Base-by-base conservation (phyloP, 2,329 filamentous ascomycete species). In the Leptographium radiaticola region DNA sequence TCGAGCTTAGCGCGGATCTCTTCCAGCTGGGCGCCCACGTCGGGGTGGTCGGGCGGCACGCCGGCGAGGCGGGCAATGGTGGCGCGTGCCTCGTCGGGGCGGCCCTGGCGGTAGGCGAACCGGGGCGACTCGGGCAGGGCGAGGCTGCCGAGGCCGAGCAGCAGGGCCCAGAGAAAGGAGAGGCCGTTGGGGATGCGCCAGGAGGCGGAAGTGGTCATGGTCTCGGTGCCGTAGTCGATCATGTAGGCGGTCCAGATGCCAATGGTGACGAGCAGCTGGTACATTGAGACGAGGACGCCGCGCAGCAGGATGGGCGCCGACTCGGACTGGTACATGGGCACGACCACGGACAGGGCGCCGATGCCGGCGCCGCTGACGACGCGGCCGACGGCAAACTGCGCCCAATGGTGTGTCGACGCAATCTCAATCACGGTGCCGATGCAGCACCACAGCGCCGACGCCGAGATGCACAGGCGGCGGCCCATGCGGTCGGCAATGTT, bases 281-380 rank as follows among this genome's bases (percentile, higher is more conserved):
- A 87, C 13, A 75, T 76, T 48, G 76, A 76, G 49, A 87, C 79
- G 58, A 87, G 73, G 6, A 79, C 73, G 53, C 81, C 83, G 59
- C 84, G 75, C 50, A 87, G 79, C 64, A 80, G 80, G 15, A 80
- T 74, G 0, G 84, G 84, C 0, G 80, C 79, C 7, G 77, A 84
- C 66, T 88, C 84, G n/a, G 78, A 78, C 61, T 86, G 82, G 63
- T 86, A 87, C 79, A 87, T 83, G n/a, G 82, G 81, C 0, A 83
- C 81, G 13, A 82, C 67, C 6, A 85, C 83, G n/a, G 84, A 86
- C 53, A 88, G 75, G 11, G 77, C 81, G 53, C 84, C 84, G 44
- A 88, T 81, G 15, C 83, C 83, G 1, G 86, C 69, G 51, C 84
- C 84, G 15, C 81, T 78, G 16, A 85, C 72, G 60, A 80, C 77